Base-by-base conservation (phyloP, 352 stramenopile genomes). In the Globisporangium nagaii region DNA sequence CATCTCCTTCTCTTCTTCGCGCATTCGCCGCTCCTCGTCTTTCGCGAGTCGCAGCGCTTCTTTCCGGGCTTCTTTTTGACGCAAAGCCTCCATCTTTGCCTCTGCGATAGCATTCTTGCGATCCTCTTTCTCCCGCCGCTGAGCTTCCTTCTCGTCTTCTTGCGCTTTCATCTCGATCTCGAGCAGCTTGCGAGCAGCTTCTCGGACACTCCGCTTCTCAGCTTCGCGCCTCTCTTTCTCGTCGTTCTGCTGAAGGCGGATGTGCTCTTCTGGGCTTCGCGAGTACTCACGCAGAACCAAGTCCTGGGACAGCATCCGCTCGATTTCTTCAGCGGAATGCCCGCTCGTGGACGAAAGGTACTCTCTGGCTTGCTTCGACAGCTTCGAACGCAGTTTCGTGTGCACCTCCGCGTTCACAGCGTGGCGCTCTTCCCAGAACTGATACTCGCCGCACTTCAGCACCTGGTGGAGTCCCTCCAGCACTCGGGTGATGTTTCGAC, bases 341-440 rank as follows among this genome's bases (percentile, higher is more conserved):
- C 48, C 37, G 13, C 51, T 53, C 42, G 71, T 45, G 22, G 39
- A 45, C 32, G 72, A 74, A 0, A 88, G 44, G 1, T 58, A 24
- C 31, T 88, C 67, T 41, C 76, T 88, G 25, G 80, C 48, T 63
- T 91, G 76, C 19, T 73, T 73, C 57, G 74, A 65, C 20, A 91
- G 32, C 22, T 76, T 70, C 10, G 66, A 62, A 3, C 79, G 79
- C 42, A 88, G 53, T 35, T 88, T 89, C 2, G 70, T 53, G 55
- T 90, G 78, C 3, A 77, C 65, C 13, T 88, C 73, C 9, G 73
- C 63, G 25, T 70, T 75, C 12, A 90, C 73, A 6, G 75, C 60
- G 60, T 93, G 77, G 3, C 81, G 75, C 48, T 90, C 75, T 63
- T 93, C 81, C 84, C 81, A 93, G n/a, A 93, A 90, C 36, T 88